Conservation (phyloP, 1,284 basidiomycete genomes). For the Melampsora larici-populina region DNA sequence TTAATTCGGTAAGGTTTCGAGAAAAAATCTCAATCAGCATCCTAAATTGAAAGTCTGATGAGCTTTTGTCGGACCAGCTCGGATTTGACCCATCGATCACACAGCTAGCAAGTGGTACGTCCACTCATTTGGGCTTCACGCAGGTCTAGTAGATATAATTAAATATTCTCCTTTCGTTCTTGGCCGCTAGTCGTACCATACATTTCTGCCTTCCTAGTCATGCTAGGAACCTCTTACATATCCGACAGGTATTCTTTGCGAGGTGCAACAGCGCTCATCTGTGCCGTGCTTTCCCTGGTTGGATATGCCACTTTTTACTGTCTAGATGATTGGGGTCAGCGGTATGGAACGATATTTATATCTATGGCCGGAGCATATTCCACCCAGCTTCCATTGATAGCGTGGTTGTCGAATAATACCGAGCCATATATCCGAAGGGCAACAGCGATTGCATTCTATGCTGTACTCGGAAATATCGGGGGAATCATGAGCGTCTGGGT, state of each 20-base stretch:
- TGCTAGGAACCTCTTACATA: conserved; percentile 1
- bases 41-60: too few species aligned
- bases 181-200: neutral
- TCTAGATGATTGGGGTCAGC: neutral
- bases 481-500: conserved; percentile 27
- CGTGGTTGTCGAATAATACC: conserved; percentile 15
- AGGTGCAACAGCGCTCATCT: neutral
- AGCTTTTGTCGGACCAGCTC: neutral
- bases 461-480: neutral
- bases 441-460: conserved; percentile 8
- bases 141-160: neutral
- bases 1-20: neutral
- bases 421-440: conserved; percentile 14
- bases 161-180: too few species aligned
- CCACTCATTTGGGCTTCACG: conserved; percentile 12
- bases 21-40: neutral
- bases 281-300: conserved; percentile 11
- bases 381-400: neutral
- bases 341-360: conserved; percentile 14
- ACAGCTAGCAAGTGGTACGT: conserved; percentile 36
- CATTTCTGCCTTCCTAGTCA: neutral
- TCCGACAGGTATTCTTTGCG: conserved; percentile 12
- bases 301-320: conserved; percentile 19
- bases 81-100: conserved; percentile 24
- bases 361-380: conserved; percentile 19